Evolutionary conservation across 2,329 filamentous ascomycete species (phyloP), one percentile per base, ranked within the genome.

Genomic region (Paecilomyces sp.): DNA sequence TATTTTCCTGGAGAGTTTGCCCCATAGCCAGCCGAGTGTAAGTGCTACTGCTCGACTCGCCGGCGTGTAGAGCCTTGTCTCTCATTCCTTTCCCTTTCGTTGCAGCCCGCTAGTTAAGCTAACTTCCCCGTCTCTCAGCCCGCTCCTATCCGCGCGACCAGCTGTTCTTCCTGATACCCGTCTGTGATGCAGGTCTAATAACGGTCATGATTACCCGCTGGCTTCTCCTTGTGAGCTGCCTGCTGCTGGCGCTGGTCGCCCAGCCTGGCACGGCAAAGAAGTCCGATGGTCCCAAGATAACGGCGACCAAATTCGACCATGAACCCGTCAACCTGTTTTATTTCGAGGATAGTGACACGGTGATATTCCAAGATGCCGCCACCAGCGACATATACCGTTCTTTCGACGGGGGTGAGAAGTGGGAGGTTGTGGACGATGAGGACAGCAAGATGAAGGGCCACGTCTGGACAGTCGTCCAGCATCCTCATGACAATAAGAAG

Each of bases 291-390:
- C 92, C 92, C 25, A 81, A 81, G 59, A 82, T 96, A 68, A 80
- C 82, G 62, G 77, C 81, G 61, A 89, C 80, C 57, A 75, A 82
- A 54, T 90, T 97, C 76, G 79, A 88, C 53, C 80, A 86, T 67
- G 75, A 81, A 58, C 90, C 91, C 0, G 72, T 77, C 58, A 86
- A 87, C 71, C 79, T 97, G 65, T 89, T 89, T 77, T 99, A 96
- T 77, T 97, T 99, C 71, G 88, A 94, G 70, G 90, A 93, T 73
- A 92, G 90, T 65, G 88, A 96, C 72, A 85, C 89, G 57, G 81
- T 96, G 61, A 76, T 97, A 54, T 87, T 91, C 70, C 86, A 88
- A 67, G 89, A 96, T 71, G 70, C 79, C 56, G 74, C 81, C 13
- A 82, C 83, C 50, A 81, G 83, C 61, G 85, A 85, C 63, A 81